phyloP scores from a whole-genome alignment of 2,329 filamentous ascomycete species.

The Fusarium dimerum region DNA sequence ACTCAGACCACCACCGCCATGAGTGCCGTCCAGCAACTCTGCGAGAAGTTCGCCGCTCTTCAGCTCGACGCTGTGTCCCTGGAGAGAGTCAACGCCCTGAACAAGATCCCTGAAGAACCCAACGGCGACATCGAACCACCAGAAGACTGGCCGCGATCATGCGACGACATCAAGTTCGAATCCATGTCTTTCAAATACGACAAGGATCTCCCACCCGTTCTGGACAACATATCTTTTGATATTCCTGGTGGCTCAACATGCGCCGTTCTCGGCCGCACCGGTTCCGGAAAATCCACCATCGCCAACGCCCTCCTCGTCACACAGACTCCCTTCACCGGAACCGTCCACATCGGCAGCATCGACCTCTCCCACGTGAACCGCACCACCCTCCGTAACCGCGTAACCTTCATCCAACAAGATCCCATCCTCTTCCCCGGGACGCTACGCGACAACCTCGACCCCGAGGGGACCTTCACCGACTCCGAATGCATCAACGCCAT shows the following conservation, averaged over 20 bases:
- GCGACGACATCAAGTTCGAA: conserved; percentile 74
- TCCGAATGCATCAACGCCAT: conserved; percentile 53
- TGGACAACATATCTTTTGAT: conserved; percentile 67
- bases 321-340: conserved; percentile 50
- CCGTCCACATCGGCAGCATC: conserved; percentile 55
- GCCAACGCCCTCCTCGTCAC: conserved; percentile 61
- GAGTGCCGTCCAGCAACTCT: conserved; percentile 54
- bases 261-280: conserved; percentile 77
- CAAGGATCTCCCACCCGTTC: conserved; percentile 71
- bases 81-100: conserved; percentile 79
- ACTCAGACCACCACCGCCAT: conserved; percentile 48
- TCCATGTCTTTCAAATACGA: conserved; percentile 79
- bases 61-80: conserved; percentile 93
- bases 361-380: conserved; percentile 56
- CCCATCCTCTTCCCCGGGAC: conserved; percentile 62
- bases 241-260: conserved; percentile 67
- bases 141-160: conserved; percentile 72
- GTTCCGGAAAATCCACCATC: conserved; percentile 83
- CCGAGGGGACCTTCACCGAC: conserved; percentile 59
- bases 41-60: conserved; percentile 77
- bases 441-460: conserved; percentile 67
- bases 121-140: conserved; percentile 68
- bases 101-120: conserved; percentile 75
- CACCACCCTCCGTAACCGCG: conserved; percentile 54
- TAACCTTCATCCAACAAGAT: conserved; percentile 66